These are phyloP conservation scores for Aspergillus persii DNA, from an alignment of 2,329 filamentous ascomycete species.

Conservation along the genomic window DNA sequence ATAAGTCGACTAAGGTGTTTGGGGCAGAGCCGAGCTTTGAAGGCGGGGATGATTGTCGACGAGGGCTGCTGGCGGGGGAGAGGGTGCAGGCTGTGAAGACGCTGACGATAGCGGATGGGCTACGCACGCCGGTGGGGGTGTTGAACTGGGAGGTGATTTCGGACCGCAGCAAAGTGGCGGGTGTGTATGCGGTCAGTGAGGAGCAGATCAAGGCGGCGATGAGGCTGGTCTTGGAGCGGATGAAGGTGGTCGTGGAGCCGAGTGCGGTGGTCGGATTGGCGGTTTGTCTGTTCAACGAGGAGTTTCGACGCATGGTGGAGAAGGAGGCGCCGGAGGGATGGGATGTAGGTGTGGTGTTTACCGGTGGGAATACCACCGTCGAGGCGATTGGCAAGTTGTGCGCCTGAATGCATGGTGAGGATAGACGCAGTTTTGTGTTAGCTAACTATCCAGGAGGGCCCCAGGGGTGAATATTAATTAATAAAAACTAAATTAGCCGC, in stretches of 20 bases:
- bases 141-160: constrained; percentile 77
- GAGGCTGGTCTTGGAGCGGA: constrained; percentile 75
- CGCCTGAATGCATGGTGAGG: constrained; percentile 4
- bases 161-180: constrained; percentile 65
- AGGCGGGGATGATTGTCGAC: constrained; percentile 77
- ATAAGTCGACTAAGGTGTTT: constrained; percentile 73
- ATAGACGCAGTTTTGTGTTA: too few species aligned
- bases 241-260: constrained; percentile 90
- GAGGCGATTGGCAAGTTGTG: constrained; percentile 60
- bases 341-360: constrained; percentile 63
- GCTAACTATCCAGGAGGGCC: too few species aligned
- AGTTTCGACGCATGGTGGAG: constrained; percentile 67
- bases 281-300: constrained; percentile 78
- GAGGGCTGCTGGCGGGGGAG: constrained; percentile 63
- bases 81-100: constrained; percentile 68
- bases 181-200: constrained; percentile 73
- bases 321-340: constrained; percentile 68
- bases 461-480: too few species aligned
- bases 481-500: too few species aligned
- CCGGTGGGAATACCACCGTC: constrained; percentile 64
- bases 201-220: constrained; percentile 76
- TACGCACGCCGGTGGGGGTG: constrained; percentile 76
- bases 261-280: constrained; percentile 82
- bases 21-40: constrained; percentile 81
- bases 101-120: constrained; percentile 82